Evolutionary conservation across 2,329 filamentous ascomycete species (phyloP).

Genomic region (Sordariomycetes sp.): DNA sequence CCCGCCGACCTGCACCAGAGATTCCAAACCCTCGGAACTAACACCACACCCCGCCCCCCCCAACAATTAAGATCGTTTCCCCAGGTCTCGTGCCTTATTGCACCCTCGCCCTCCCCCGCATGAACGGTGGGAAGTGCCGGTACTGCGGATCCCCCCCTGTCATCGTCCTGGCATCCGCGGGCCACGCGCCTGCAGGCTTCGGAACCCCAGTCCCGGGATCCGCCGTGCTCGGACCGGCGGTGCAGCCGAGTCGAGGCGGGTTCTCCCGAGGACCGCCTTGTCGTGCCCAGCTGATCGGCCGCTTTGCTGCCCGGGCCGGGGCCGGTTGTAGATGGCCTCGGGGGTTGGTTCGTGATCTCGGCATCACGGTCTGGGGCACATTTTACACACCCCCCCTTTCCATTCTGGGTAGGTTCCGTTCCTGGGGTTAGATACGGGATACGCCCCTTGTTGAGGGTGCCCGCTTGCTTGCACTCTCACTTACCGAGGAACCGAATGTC

Average conservation of each 20-base stretch:
- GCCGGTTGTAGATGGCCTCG: not conserved
- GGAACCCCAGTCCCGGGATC: not conserved
- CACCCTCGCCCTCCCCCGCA: not conserved
- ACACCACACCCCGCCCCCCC: not conserved
- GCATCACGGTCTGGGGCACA: too few relatives aligned
- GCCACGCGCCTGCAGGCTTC: too few relatives aligned
- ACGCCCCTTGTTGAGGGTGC: not conserved
- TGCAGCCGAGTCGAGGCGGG: slow-evolving; percentile 1
- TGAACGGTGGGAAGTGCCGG: too few relatives aligned
- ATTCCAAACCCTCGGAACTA: not conserved
- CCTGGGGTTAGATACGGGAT: not conserved
- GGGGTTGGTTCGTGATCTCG: not conserved
- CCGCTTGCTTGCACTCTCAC: not conserved
- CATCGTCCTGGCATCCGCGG: too few relatives aligned
- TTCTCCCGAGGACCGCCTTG: not conserved
- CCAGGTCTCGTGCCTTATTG: not conserved
- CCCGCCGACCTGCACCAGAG: not conserved
- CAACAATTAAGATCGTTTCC: not conserved
- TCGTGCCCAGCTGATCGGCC: not conserved
- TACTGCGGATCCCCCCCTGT: too few relatives aligned
- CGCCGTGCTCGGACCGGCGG: slow-evolving; percentile 1
- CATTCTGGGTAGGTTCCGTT: not conserved
- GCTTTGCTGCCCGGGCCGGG: not conserved
- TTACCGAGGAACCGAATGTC: not conserved
- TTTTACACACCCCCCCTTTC: not conserved